Evolutionary conservation across 2,329 filamentous ascomycete genomes (phyloP), one percentile per base, ranked within the genome.

Genomic region (Orbilia javanica): DNA sequence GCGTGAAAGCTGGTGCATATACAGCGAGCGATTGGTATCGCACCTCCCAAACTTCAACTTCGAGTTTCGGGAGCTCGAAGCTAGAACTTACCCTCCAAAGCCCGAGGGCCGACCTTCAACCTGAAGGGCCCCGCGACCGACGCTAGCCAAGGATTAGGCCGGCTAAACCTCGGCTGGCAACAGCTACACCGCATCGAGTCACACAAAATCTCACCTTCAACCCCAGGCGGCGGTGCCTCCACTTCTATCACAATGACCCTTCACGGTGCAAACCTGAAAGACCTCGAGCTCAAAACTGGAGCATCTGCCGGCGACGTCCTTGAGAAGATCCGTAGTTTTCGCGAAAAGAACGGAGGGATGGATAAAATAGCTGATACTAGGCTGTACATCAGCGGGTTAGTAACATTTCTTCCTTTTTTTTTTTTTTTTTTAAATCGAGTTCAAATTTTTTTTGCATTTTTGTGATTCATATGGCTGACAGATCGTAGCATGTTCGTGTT

Each of bases 321-420:
- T 13, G 84, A 70, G 34, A 81, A 82, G 22, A 48, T 77, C n/a
- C 57, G 48, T n/a, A 31, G 15, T 10, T 27, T 65, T 5, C 73
- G 67, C 11, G 73, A 77, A 68, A 63, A 60, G 20, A 80, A 82
- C 34, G 91, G 91, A 89, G 85, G 87, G 5, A 85, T 94, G 80
- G 90, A 92, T 82, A 88, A 88, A 82, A 87, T 95, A 65, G 89
- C 90, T 3, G 87, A 89, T 80, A 87, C 91, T 79, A 89, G 92
- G 79, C 87, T 96, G 80, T 94, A 91, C 84, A 90, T 96, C 80
- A 92, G 93, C 85, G 92, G 93, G 93, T 94, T 86, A 84, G 88
- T 81, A 22, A 68, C 6, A 29, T 53, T 18, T 15, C 48, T 62
- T 36, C 52, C 53, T 25, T 46, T 7, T 78, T 44, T 62, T 25